phyloP scores from a whole-genome alignment of 139 green algal genomes.

The Closterium sp. region DNA sequence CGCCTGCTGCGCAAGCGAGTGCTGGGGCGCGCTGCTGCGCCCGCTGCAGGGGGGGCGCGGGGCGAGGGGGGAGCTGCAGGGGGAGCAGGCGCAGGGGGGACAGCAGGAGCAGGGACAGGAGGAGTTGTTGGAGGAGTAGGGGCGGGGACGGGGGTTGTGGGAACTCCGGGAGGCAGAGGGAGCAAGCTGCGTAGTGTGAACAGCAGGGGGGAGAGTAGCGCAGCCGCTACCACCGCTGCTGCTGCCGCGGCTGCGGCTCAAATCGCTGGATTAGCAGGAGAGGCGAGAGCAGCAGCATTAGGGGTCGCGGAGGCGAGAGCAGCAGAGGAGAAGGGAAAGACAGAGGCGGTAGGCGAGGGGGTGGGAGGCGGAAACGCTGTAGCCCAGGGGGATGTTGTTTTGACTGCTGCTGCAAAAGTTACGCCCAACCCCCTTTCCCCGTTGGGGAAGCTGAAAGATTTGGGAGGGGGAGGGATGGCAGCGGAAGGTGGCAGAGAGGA shows the following conservation, averaged over 20 bases:
- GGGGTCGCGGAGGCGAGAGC: not conserved
- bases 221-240: not conserved
- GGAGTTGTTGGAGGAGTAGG: not conserved
- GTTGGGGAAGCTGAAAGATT: not conserved
- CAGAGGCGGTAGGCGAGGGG: not conserved
- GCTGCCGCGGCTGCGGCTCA: not conserved
- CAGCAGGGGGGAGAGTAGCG: not conserved
- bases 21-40: conserved; percentile 10
- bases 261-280: not conserved
- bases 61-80: not conserved
- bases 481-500: not conserved
- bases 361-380: not conserved
- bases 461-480: not conserved
- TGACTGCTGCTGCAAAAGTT: not conserved
- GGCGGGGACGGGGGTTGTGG: not conserved
- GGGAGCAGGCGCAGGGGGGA: not conserved
- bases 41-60: not conserved
- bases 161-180: not conserved
- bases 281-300: not conserved
- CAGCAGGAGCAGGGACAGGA: not conserved
- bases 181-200: not conserved
- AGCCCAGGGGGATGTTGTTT: not conserved
- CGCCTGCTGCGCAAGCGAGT: conserved; percentile 36
- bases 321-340: not conserved
- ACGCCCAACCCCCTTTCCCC: not conserved